Conservation (phyloP, 331 rosid genomes). For the Arachis monticola region DNA sequence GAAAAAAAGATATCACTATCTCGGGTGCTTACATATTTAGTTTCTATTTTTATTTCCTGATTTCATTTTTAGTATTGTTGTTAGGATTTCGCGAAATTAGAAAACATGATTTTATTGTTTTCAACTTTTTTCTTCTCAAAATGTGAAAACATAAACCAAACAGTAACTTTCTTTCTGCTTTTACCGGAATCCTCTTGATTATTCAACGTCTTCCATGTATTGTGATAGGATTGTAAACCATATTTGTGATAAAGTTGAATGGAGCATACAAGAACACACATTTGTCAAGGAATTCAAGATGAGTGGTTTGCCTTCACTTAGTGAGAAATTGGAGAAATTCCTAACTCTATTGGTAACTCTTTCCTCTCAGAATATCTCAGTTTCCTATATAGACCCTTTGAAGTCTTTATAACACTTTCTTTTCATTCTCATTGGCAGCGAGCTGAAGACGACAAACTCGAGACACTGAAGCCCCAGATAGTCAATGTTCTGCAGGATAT, state of each 20-base stretch:
- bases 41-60: not conserved
- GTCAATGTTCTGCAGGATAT: slow-evolving; percentile 92
- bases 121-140: too few species aligned
- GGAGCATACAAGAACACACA: slow-evolving; percentile 28
- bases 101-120: too few species aligned
- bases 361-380: slow-evolving; percentile 17
- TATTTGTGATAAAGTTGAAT: slow-evolving; percentile 54
- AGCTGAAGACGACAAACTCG: slow-evolving; percentile 44
- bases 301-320: slow-evolving; percentile 82
- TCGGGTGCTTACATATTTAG: slow-evolving; percentile 21
- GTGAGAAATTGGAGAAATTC: slow-evolving; percentile 86
- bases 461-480: slow-evolving; percentile 52
- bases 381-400: slow-evolving; percentile 5
- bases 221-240: slow-evolving; percentile 55
- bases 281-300: slow-evolving; percentile 73
- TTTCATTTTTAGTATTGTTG: slow-evolving; percentile 13
- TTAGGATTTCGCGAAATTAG: too few species aligned
- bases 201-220: slow-evolving; percentile 37
- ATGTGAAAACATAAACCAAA: too few species aligned
- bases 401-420: slow-evolving; percentile 28
- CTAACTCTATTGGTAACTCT: slow-evolving; percentile 68
- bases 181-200: slow-evolving; percentile 26
- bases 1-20: slow-evolving; percentile 31
- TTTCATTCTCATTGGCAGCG: slow-evolving; percentile 56
- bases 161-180: not conserved